Percentiles rank a stretch among this genome's conserved stretches.
These are phyloP conservation scores for Colletotrichum sublineola DNA, from an alignment of 2,329 filamentous ascomycete genomes.

Conservation along the genomic window DNA sequence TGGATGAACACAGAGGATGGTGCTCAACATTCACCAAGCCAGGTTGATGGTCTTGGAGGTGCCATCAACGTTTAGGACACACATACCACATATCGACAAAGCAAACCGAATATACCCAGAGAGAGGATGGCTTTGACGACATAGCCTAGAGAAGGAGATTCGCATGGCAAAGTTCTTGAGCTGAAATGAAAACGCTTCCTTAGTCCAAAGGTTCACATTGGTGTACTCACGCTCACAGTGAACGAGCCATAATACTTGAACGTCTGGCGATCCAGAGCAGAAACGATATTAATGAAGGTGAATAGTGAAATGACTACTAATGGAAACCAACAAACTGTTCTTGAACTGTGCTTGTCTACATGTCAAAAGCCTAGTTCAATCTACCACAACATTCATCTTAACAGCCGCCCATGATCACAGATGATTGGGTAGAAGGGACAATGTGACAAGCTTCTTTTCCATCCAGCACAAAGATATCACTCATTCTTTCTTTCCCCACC, in stretches of 20 bases:
- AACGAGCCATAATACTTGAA: not conserved
- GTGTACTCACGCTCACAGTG: not conserved
- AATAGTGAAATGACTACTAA: not conserved
- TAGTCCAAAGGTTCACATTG: not conserved
- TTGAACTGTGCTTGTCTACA: not conserved
- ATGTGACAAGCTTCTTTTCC: not conserved
- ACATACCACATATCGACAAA: not conserved
- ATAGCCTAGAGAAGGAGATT: not conserved
- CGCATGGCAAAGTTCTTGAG: not conserved
- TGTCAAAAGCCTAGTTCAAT: not conserved
- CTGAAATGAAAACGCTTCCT: too few species aligned
- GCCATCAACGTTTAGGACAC: not conserved
- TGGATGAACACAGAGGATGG: slow-evolving; percentile 4
- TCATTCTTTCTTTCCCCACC: not conserved
- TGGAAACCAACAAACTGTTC: not conserved
- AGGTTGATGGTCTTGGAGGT: not conserved
- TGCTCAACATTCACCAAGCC: not conserved
- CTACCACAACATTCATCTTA: rapidly evolving
- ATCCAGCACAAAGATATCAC: not conserved
- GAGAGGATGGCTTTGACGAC: not conserved
- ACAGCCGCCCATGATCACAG: not conserved
- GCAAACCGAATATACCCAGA: too few species aligned
- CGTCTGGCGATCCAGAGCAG: not conserved
- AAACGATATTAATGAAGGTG: not conserved
- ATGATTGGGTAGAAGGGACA: not conserved